Evolutionary conservation across 2,329 filamentous ascomycete species (phyloP), one percentile per base, ranked within the genome.

Genomic region (Aureobasidium lini): DNA sequence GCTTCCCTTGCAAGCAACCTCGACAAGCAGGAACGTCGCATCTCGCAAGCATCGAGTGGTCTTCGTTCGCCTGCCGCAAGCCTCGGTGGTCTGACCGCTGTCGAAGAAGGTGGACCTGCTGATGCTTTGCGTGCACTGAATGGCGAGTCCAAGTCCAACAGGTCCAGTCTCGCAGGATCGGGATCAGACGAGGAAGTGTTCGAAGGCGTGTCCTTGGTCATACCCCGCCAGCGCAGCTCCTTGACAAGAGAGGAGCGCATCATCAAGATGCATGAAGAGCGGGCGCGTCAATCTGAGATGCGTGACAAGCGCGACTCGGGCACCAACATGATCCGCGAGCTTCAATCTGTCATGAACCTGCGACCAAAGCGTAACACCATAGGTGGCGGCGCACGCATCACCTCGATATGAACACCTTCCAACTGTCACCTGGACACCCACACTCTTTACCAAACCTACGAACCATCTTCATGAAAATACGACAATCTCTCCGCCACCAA

Each of bases 181-280:
- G 62, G 63, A 2, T 64, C 63, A 1, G 87, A 89, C 54, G 82
- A 84, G 59, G 89, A 95, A 68, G 83, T 99, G 0, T 97, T 96
- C 63, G 94, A 99, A 73, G 94, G 92, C 0, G 84, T 97, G 39
- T 90, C 92, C 1, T 78, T 89, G 60, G 88, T 87, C 2, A 78
- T 84, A 6, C 77, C 76, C 39, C 81, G 86, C 42, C 85, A 88
- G 61, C 81, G 86, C 64, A 88, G 84, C 66, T 79, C 82, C 57
- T 77, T 96, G 64, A 90, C 88, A 1, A 80, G 93, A 67, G 92
- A 96, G 68, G 91, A 99, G 74, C 85, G 94, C 44, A 88, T 97
- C 66, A 80, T 81, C 44, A 93, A 88, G 73, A 91, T 96, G 78
- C 87, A 88, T 66, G 92, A 96, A 69, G 93, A 97, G 46, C 83